These are phyloP conservation scores for Parsonsia alboflavescens DNA, from an alignment of 257 asterid species.

Conservation along the genomic window DNA sequence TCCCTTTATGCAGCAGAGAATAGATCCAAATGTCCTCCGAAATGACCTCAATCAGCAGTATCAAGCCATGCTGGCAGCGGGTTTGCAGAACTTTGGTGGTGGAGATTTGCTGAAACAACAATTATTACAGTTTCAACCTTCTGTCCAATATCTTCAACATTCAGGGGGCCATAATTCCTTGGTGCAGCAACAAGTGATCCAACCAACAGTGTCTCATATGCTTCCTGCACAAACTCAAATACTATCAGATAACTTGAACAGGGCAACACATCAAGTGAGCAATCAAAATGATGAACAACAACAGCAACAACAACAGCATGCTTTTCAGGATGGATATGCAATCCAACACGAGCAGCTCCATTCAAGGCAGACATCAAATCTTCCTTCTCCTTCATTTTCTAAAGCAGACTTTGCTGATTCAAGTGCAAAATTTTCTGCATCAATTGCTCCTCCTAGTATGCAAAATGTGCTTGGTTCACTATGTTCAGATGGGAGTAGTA, in stretches of 20 bases:
- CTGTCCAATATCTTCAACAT: conserved; percentile 62
- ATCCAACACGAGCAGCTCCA: conserved; percentile 60
- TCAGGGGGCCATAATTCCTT: conserved; percentile 43
- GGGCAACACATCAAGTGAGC: conserved; percentile 44
- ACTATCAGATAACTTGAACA: conserved; percentile 56
- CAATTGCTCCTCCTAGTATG: conserved; percentile 45
- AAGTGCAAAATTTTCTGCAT: conserved; percentile 42
- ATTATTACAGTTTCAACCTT: conserved; percentile 68
- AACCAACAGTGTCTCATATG: conserved; percentile 40
- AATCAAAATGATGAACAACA: conserved; percentile 42
- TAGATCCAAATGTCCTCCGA: conserved; percentile 54
- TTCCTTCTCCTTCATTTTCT: conserved; percentile 63
- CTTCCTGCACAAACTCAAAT: conserved; percentile 63
- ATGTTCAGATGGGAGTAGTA: conserved; percentile 60
- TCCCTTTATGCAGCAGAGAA: conserved; percentile 87
- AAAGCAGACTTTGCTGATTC: conserved; percentile 51
- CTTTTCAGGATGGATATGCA: conserved; percentile 55
- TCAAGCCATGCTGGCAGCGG: conserved; percentile 71
- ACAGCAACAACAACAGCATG: conserved; percentile 41
- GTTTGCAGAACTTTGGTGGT: conserved; percentile 54
- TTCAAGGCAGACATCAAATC: conserved; percentile 55
- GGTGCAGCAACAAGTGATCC: conserved; percentile 47
- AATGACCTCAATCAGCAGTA: conserved; percentile 76
- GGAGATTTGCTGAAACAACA: conserved; percentile 71
- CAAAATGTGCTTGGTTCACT: conserved; percentile 71